Conservation (phyloP, 1,139 yeast genomes). For the Chernovozyma aurita region DNA sequence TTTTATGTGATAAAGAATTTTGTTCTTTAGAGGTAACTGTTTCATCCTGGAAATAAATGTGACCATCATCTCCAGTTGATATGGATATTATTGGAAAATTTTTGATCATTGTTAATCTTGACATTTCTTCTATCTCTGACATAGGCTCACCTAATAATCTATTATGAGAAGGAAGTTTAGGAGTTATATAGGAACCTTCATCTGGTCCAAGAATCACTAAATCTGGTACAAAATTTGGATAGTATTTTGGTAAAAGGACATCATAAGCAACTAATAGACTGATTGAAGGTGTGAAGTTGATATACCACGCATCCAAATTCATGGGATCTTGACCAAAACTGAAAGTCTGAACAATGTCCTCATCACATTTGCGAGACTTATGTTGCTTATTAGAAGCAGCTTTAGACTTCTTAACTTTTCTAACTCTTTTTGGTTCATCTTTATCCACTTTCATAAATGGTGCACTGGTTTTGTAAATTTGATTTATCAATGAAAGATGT, state of each 20-base stretch:
- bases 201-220: slow-evolving; percentile 39
- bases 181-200: slow-evolving; percentile 22
- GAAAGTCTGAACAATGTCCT: slow-evolving; percentile 7
- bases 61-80: slow-evolving; percentile 24
- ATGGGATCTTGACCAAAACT: slow-evolving; percentile 33
- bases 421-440: slow-evolving; percentile 13
- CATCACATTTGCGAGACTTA: slow-evolving; percentile 1
- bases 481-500: slow-evolving; percentile 16
- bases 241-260: slow-evolving; percentile 26
- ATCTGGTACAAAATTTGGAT: slow-evolving; percentile 30
- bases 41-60: slow-evolving; percentile 33
- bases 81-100: slow-evolving; percentile 26
- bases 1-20: slow-evolving; percentile 14
- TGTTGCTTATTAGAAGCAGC: not conserved
- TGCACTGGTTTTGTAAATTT: not conserved
- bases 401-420: not conserved
- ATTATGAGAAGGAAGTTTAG: slow-evolving; percentile 2
- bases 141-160: slow-evolving; percentile 10
- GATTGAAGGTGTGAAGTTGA: slow-evolving; percentile 30
- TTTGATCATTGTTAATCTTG: slow-evolving; percentile 19
- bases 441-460: not conserved
- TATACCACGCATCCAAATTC: slow-evolving; percentile 34
- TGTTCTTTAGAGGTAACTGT: slow-evolving; percentile 8
- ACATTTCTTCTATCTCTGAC: slow-evolving; percentile 12
- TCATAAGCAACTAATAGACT: slow-evolving; percentile 29